Conservation (phyloP, 2,329 filamentous ascomycete species). For the Colletotrichum phormii region DNA sequence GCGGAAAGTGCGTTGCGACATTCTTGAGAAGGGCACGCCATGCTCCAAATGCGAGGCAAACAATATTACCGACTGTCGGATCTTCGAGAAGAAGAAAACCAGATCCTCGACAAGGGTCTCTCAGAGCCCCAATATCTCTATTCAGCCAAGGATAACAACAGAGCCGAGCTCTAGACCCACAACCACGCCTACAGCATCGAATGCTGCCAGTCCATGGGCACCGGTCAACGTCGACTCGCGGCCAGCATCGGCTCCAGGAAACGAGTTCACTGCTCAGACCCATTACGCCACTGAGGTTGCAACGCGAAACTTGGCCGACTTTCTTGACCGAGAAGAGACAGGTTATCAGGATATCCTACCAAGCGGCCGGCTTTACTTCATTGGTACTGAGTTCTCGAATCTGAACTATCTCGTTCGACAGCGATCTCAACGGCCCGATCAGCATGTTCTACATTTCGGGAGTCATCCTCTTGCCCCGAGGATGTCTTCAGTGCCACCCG, state of each 20-base stretch:
- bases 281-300: slow-evolving; percentile 50
- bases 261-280: neutral
- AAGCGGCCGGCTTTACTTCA: slow-evolving; percentile 62
- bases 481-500: slow-evolving; percentile 54
- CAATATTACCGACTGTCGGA: slow-evolving; percentile 54
- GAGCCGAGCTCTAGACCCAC: slow-evolving; percentile 40
- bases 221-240: neutral
- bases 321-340: slow-evolving; percentile 60
- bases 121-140: slow-evolving; percentile 49
- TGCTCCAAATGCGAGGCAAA: slow-evolving; percentile 61
- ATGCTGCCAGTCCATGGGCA: slow-evolving; percentile 16
- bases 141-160: slow-evolving; percentile 56
- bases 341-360: slow-evolving; percentile 58
- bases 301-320: slow-evolving; percentile 60
- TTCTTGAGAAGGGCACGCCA: slow-evolving; percentile 57
- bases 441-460: slow-evolving; percentile 48
- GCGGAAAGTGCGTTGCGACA: slow-evolving; percentile 63
- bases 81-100: slow-evolving; percentile 63
- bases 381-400: slow-evolving; percentile 67
- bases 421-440: slow-evolving; percentile 42
- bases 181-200: slow-evolving; percentile 41
- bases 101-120: slow-evolving; percentile 47
- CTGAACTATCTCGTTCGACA: slow-evolving; percentile 66
- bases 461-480: slow-evolving; percentile 50
- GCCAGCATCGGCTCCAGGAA: slow-evolving; percentile 15